Evolutionary conservation across 2,329 filamentous ascomycete genomes (phyloP).

Genomic region (Gnomoniopsis smithogilvyi): DNA sequence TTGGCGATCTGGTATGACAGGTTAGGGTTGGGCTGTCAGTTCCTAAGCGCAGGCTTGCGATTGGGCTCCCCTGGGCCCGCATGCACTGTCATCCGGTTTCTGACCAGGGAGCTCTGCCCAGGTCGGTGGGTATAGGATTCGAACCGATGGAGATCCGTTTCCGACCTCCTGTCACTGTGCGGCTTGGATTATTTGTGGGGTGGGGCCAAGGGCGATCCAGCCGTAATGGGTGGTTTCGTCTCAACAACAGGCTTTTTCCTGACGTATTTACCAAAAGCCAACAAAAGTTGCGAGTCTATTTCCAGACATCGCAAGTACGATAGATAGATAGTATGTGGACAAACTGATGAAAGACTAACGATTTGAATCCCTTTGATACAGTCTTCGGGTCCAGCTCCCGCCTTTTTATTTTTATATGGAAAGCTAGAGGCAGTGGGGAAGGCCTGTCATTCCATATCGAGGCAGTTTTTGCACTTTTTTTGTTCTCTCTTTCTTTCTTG

Average conservation of each 20-base stretch:
- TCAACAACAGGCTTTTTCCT: constrained; percentile 5
- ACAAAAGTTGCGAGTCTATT: neutral
- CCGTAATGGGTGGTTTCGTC: constrained; percentile 8
- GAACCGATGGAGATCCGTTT: constrained; percentile 18
- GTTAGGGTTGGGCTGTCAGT: constrained; percentile 13
- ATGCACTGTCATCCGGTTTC: constrained; percentile 20
- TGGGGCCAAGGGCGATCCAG: neutral
- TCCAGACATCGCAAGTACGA: too few species aligned
- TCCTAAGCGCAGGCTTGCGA: constrained; percentile 17
- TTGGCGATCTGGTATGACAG: constrained; percentile 20
- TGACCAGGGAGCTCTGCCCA: constrained; percentile 7
- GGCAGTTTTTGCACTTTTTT: too few species aligned
- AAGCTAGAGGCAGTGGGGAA: neutral
- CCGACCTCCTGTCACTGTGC: constrained; percentile 17
- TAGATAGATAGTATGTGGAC: too few species aligned
- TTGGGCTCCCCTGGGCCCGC: constrained; percentile 16
- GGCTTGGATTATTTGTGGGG: neutral
- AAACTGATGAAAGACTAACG: too few species aligned
- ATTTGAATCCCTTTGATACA: too few species aligned
- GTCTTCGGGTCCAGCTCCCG: too few species aligned
- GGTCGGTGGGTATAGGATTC: neutral
- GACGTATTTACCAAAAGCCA: constrained; percentile 5
- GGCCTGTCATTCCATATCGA: too few species aligned
- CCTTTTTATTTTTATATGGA: too few species aligned
- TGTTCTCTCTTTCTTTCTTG: too few species aligned